These are phyloP conservation scores for Lotmaria passim DNA, from an alignment of 208 protist genomes.

Conservation along the genomic window DNA sequence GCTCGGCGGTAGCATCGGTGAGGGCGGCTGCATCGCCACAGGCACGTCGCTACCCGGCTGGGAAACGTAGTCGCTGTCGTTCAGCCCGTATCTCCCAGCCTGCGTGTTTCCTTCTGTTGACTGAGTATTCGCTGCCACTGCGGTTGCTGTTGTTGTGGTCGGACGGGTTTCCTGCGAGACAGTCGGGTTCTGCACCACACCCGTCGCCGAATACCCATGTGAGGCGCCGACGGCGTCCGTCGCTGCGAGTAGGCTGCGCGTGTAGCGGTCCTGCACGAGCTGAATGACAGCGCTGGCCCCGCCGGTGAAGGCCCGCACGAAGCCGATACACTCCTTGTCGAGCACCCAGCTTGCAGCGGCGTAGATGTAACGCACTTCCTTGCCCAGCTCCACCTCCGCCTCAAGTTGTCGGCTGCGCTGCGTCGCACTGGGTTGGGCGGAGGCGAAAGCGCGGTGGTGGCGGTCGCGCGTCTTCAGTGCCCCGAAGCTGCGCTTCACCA, in stretches of 20 bases:
- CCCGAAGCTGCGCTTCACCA: neutral
- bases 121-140: no score
- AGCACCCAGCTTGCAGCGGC: neutral
- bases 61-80: slow-evolving; percentile 1
- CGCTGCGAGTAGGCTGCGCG: neutral
- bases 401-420: neutral
- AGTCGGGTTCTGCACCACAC: slow-evolving; percentile 8
- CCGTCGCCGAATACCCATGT: neutral
- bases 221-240: neutral
- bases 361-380: slow-evolving; percentile 1
- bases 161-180: no score
- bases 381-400: slow-evolving; percentile 2
- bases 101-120: no score
- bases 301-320: neutral
- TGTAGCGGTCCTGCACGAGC: neutral
- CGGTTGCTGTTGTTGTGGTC: no score
- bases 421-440: neutral
- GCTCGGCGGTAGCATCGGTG: neutral
- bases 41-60: neutral
- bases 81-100: neutral
- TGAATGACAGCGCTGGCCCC: neutral
- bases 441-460: neutral
- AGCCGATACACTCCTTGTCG: neutral
- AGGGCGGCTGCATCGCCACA: neutral
- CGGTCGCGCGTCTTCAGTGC: neutral